Evolutionary conservation across 768 basidiomycete genomes (phyloP), one percentile per base, ranked within the genome.

Genomic region (Cystofilobasidium capitatum): DNA sequence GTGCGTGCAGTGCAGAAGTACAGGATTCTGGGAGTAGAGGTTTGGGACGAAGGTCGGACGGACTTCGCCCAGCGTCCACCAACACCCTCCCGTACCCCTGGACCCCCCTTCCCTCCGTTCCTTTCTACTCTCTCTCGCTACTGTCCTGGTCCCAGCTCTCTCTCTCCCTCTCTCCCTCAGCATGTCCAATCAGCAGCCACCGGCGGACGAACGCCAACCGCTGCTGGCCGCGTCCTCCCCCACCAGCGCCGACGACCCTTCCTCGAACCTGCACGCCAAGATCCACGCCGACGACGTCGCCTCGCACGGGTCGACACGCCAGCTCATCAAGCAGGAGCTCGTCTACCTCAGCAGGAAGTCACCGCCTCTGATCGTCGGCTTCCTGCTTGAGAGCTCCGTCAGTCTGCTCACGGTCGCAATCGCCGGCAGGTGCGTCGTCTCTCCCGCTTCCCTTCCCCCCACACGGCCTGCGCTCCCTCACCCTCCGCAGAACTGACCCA

Each of bases 341-440:
- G 0, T n/a, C 20, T 58, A 66, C 59, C 58, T 66, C 20, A 31
- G 24, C 9, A 3, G 47, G 4, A 33, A 66, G 16, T 16, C 58
- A 44, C 24, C 47, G 9, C 65, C 65, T 2, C 45, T 66, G 1
- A 40, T 66, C 33, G 16, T 66, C 36, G 65, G 65, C 16, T 66
- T 66, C 58, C 24, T 59, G 35, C 57, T 66, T 14, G 65, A 66
- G 58, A 22, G 17, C 3, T 22, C 44, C 1, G 58, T 66, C n/a
- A 57, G 65, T 14, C 58, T 66, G 12, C 16, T 26, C 37, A 29
- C 17, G n/a, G 17, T n/a, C 13, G 7, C 10, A 22, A 1, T 42
- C 58, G 36, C 37, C 37, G 13, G 33, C 33, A 33, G 29, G 57
- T 17, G 35, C 20, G 0, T n/a, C 5, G 58, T 22, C 61, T 62